Evolutionary conservation across 345 rosid genomes (phyloP), one percentile per base, ranked within the genome.

Genomic region (Erodium maritimum): DNA sequence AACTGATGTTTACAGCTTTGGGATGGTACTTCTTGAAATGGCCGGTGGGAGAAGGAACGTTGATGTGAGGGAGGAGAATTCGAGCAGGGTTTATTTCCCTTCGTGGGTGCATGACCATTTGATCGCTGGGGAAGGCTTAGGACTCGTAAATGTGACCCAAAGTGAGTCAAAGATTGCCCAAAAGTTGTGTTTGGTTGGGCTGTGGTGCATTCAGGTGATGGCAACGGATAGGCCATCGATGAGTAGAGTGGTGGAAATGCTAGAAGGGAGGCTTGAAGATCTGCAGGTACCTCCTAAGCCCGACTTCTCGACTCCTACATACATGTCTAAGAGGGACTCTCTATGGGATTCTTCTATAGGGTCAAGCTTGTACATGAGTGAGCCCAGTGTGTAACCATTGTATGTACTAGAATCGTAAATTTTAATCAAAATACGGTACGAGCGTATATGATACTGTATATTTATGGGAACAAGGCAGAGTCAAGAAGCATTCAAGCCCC

Each of bases 1-100:
- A 23, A 63, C 65, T 2, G 76, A 72, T 17, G 72, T 67, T 21
- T 67, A 72, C 23, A 72, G 76, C 17, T 67, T 50, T 1, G 76
- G 76, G 17, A 67, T 72, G 56, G n/a, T 72, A 13, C 59, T 72
- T 2, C 63, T 67, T 2, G 69, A 72, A 58, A 67, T 64, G 1
- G 29, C 61, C 1, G 53, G 54, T 0, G 46, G 60, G 16, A 63
- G 66, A 14, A 63, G 23, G 52, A 63, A 63, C 22, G 24, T 17
- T 11, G 45, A 55, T 13, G 21, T 34, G n/a, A 37, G 20, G 13
- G 13, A 19, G 4, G 46, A 21, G 0, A 59, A 33, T 34, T 21
- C 54, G 14, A 55, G 21, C 12, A 20, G 54, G 11, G 14, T 37
- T 5, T 55, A 51, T 23, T 56, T 55, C 18, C 66, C 66, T 0